Base-by-base conservation (phyloP, 2,329 filamentous ascomycete genomes). In the Stachybotrys chartarum region DNA sequence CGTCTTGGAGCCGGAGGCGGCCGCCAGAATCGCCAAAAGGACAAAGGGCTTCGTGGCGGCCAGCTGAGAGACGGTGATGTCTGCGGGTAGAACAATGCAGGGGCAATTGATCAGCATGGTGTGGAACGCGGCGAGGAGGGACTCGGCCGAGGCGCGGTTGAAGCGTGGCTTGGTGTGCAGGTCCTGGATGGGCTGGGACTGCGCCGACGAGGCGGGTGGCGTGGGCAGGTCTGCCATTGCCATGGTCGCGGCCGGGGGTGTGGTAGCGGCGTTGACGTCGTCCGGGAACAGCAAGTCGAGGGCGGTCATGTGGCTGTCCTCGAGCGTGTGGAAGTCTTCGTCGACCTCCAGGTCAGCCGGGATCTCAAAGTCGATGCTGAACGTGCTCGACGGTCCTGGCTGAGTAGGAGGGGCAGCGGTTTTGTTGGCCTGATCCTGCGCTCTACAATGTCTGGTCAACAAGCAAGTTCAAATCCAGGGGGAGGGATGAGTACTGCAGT, bases 361-460 rank as follows among this genome's bases (percentile, higher is more conserved):
- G 62, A 82, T 71, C 54, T 73, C 70, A 63, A 80, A 79, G 68
- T 82, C 74, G 62, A 80, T 79, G 61, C 73, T 78, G 62, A 81
- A 80, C 16, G 75, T 81, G 70, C 57, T 42, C 5, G 35, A 42
- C 35, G 35, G 10, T 42, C 35, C 35, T 42, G 35, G 35, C 35
- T 10, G 35, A 10, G 35, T 10, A 42, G 35, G 35, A 42, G 5
- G 35, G 14, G 35, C 35, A 10, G 35, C 35, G 8, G 35, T 42
- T 14, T 42, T 42, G 35, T 14, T 42, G 35, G 57, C 57, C 56
- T 64, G 56, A 63, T 58, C 58, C 61, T 57, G 60, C 56, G 44
- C 6, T 30, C 47, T 50, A 24, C 16, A 45, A 17, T 16, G 39
- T 17, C 6, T 12, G 45, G 16, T 50, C 16, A 50, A 30, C 6